Base-by-base conservation (phyloP, 1,284 basidiomycete species). In the Retiboletus flavoniger region DNA sequence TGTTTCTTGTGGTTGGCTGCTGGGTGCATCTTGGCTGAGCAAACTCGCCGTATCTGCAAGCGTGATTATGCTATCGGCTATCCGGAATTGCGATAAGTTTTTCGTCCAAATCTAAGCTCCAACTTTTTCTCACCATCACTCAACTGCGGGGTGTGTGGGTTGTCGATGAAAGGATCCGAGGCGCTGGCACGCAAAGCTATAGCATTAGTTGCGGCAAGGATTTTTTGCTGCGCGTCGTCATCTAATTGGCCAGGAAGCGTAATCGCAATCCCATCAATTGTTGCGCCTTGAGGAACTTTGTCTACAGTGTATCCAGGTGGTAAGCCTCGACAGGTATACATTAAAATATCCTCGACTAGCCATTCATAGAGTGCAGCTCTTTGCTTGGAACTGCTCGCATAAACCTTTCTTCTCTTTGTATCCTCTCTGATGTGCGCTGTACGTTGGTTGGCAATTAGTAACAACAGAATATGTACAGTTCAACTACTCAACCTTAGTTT, bases 31-130 rank as follows among this genome's bases (percentile, higher is more conserved):
- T 40, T 28, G 35, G 10, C 13, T 54, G 14, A 54, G 48, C 9
- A 54, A 7, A 35, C 49, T 54, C 11, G 28, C 53, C 3, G 53
- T 53, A 4, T 53, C 47, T 5, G 47, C 17, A 7, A 53, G 32
- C 1, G 17, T 50, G 2, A 36, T 24, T 9, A 31, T 10, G 17
- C 51, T 42, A 28, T 51, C 51, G 34, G 31, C 51, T 41, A 24
- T 41, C 19, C 14, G 21, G 21, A 9, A 39, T 4, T 39, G 19
- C 5, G 10, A 10, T 39, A 19, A 39, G 38, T 21, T 39, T 17
- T n/a, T 39, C 11, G n/a, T 39, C 17, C 10, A 19, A 19, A 19
- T 19, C 14, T 7, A 14, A 1, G 13, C 13, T 13, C 39, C 13
- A 21, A 16, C 5, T 1, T 26, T 36, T 50, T 38, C 51, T 53